These are phyloP conservation scores for Podospora pseudopauciseta DNA, from an alignment of 495 filamentous ascomycete species.

Conservation along the genomic window DNA sequence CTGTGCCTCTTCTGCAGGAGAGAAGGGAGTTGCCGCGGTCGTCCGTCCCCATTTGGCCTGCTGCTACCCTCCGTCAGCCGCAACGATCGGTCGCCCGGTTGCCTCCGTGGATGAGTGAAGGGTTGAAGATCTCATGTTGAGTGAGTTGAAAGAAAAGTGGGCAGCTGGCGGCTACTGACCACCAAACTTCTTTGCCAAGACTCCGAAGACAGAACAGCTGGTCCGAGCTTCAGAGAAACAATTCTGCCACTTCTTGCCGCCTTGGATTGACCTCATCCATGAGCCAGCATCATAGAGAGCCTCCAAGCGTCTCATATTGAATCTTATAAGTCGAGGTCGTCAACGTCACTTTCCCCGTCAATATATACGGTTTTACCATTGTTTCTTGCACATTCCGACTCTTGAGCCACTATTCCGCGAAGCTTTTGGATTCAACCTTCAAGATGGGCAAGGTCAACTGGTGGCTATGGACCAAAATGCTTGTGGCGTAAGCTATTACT, in stretches of 20 bases:
- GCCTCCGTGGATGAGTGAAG: not conserved
- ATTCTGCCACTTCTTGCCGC: constrained; percentile 21
- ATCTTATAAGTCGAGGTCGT: not conserved
- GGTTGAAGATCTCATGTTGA: not conserved
- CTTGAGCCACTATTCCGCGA: not conserved
- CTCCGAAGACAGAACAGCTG: constrained; percentile 3
- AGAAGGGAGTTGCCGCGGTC: constrained; percentile 7
- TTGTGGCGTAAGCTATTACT: constrained; percentile 26
- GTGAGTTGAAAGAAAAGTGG: not conserved
- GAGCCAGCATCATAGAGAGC: not conserved
- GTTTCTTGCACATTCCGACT: not conserved
- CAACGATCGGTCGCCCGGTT: not conserved
- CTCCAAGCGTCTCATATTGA: constrained; percentile 9
- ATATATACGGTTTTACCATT: not conserved
- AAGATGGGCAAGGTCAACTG: constrained; percentile 37
- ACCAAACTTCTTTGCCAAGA: not conserved
- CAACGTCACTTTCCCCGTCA: not conserved
- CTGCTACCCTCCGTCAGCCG: not conserved
- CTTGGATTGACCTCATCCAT: constrained; percentile 17
- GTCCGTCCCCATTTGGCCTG: not conserved
- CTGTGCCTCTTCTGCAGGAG: constrained; percentile 8
- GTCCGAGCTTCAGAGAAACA: not conserved
- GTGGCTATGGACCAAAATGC: constrained; percentile 37
- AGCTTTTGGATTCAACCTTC: not conserved
- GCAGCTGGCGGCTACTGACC: not conserved